Evolutionary conservation across 2,329 filamentous ascomycete genomes (phyloP), one percentile per base, ranked within the genome.

Genomic region (Aspergillus sp.): DNA sequence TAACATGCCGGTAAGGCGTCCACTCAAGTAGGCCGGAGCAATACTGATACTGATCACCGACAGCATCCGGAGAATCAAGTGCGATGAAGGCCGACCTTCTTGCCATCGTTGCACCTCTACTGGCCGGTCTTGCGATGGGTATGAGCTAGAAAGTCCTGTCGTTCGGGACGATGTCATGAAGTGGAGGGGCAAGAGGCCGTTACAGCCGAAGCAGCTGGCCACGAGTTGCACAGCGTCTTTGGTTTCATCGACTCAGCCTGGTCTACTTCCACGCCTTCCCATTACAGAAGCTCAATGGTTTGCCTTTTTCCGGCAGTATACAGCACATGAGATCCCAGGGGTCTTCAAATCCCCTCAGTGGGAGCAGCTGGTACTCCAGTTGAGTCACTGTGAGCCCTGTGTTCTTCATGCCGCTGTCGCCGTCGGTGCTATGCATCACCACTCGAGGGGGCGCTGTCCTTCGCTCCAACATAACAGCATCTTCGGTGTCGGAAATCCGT

Each of bases 41-140:
- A 11, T 3, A 2, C 2, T 16, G 4, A 25, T 14, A 2, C 3
- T 29, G 3, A 13, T 21, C 11, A 25, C 23, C 7, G 23, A 25
- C 51, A 69, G 63, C 32, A 51, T 58, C 11, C 64, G 68, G 14
- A 62, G 63, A 13, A 61, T 70, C 17, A 71, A 71, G 55, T 71
- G 69, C 43, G 75, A 77, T 45, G 72, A 77, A 55, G 57, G 56
- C 4, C 63, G 64, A 20, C 72, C 73, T 10, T 66, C 64, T 17
- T 75, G 73, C 50, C 57, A 58, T 25, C 64, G 67, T 14, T 76
- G 73, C 52, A 49, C 62, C 9, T 68, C 63, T 11, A 70, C 70
- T 2, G 67, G 70, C 5, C 68, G 71, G 5, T 55, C 61, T 3
- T 76, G 72, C 48, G 71, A 74, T 31, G 71, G 73, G 5, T 75